A percentile compares a stretch with the other conserved stretches of the same genome.
These are phyloP conservation scores for Diphasiastrum complanatum DNA, from an alignment of 83 land plant species.

Conservation along the genomic window DNA sequence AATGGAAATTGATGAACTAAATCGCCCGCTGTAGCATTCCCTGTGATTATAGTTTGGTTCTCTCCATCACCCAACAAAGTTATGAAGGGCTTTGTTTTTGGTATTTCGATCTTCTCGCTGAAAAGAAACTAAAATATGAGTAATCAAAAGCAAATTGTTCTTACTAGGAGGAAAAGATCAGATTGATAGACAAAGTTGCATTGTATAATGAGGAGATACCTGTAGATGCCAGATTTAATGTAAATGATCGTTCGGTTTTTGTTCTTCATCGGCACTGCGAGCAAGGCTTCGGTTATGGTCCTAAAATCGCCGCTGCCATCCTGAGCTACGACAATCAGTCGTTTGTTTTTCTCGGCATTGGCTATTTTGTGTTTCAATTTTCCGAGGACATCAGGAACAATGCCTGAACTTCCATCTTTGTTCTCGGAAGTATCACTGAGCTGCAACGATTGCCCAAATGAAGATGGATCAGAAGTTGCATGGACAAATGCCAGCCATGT, in stretches of 20 bases:
- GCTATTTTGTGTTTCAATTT: background rate
- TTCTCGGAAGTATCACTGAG: too few species aligned
- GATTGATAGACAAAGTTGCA: background rate
- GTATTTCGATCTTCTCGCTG: background rate
- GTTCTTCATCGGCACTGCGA: background rate
- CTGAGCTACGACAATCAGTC: background rate
- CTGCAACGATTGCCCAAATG: too few species aligned
- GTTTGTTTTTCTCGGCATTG: background rate
- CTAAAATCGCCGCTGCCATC: background rate
- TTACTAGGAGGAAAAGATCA: background rate
- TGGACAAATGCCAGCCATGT: too few species aligned
- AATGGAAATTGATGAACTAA: too few species aligned
- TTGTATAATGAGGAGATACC: background rate
- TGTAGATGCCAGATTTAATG: constrained; percentile 1
- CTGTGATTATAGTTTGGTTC: background rate
- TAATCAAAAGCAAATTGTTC: background rate
- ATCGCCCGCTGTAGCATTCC: background rate
- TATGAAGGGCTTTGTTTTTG: background rate
- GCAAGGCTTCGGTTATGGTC: background rate
- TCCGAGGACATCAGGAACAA: too few species aligned
- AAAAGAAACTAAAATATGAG: background rate
- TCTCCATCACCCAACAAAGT: background rate
- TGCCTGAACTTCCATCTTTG: too few species aligned
- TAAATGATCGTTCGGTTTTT: background rate
- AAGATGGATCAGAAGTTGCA: too few species aligned